Conservation (phyloP, 805 yeast species). For the Saccharomyces jurei region DNA sequence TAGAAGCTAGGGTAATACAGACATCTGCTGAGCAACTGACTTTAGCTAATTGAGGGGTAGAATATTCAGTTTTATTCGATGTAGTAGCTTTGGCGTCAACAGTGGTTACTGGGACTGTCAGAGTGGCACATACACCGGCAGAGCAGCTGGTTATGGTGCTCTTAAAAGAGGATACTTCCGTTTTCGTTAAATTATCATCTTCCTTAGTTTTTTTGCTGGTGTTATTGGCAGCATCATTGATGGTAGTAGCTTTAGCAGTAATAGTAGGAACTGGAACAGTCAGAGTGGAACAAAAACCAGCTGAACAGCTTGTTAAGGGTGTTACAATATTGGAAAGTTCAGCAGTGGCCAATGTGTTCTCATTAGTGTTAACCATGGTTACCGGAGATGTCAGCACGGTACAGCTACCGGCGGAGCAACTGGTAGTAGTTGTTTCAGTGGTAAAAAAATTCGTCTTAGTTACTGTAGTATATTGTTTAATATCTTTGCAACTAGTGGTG, state of each 20-base stretch:
- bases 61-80: neutral
- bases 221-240: no score
- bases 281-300: neutral
- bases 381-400: neutral
- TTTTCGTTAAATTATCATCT: neutral
- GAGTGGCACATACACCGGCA: neutral
- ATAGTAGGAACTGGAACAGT: neutral
- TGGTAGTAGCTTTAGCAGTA: neutral
- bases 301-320: neutral
- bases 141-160: neutral
- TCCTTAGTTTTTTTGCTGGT: neutral
- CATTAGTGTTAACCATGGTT: neutral
- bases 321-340: neutral
- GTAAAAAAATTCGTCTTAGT: neutral
- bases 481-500: no score
- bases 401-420: neutral
- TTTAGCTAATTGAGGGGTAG: neutral
- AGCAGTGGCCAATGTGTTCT: neutral
- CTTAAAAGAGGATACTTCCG: neutral
- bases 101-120: neutral
- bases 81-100: neutral
- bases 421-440: neutral
- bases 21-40: neutral
- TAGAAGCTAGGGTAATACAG: neutral
- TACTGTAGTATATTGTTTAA: no score